A percentile compares a stretch with the other conserved stretches of the same genome.
phyloP scores from a whole-genome alignment of 306 rosid genomes.

The Malus asiatica region DNA sequence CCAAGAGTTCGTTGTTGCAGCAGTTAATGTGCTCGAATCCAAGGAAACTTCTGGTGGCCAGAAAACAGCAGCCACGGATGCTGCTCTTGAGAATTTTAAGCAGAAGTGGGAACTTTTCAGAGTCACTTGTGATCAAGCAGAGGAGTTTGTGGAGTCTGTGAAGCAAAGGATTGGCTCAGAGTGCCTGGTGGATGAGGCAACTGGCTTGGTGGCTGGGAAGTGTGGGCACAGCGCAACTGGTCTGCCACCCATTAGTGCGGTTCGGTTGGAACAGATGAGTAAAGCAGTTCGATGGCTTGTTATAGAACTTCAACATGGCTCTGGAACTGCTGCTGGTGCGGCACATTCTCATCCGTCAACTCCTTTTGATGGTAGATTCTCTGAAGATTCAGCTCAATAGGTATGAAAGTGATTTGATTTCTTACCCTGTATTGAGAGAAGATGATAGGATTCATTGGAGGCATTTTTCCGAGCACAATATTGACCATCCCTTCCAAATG shows the following conservation, averaged over 20 bases:
- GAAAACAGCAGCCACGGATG: conserved; percentile 51
- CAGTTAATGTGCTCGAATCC: conserved; percentile 59
- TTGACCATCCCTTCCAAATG: neutral
- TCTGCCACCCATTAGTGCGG: conserved; percentile 68
- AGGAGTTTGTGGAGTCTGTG: conserved; percentile 76
- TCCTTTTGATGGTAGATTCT: conserved; percentile 68
- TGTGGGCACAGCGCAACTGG: conserved; percentile 40
- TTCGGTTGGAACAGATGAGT: conserved; percentile 78
- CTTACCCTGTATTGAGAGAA: neutral
- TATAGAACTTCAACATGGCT: conserved; percentile 65
- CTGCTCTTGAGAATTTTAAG: conserved; percentile 64
- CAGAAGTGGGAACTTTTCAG: conserved; percentile 74
- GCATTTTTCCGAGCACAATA: neutral
- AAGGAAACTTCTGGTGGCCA: conserved; percentile 38
- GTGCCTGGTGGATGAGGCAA: conserved; percentile 75
- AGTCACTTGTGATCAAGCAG: conserved; percentile 75
- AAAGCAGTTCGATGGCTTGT: conserved; percentile 78
- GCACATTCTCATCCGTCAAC: conserved; percentile 54
- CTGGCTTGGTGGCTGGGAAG: conserved; percentile 53
- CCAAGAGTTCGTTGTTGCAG: conserved; percentile 63
- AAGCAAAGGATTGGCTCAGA: conserved; percentile 82
- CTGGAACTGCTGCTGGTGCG: conserved; percentile 46
- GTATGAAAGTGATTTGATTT: conserved; percentile 5
- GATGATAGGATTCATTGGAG: neutral
- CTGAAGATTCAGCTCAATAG: conserved; percentile 67